phyloP scores from a whole-genome alignment of 805 yeast genomes.

The Suhomyces sp. region DNA sequence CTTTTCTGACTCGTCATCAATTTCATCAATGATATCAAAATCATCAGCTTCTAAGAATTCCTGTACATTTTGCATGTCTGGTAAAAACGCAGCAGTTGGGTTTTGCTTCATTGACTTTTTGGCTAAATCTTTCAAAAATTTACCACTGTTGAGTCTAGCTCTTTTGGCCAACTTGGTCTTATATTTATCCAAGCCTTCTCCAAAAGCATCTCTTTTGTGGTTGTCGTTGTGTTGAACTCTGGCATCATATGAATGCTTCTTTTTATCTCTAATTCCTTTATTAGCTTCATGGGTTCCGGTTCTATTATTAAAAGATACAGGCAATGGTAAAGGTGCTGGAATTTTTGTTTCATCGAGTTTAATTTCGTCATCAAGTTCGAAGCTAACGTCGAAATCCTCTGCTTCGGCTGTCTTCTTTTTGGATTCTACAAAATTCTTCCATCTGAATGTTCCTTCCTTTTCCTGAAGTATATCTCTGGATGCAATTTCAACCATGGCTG shows the following conservation, averaged over 20 bases:
- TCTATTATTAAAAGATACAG: slow-evolving; percentile 76
- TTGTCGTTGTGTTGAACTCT: slow-evolving; percentile 66
- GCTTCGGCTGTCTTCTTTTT: slow-evolving; percentile 9
- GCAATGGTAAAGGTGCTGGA: slow-evolving; percentile 37
- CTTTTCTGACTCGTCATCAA: slow-evolving; percentile 40
- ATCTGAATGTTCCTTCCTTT: slow-evolving; percentile 48
- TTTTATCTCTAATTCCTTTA: slow-evolving; percentile 78
- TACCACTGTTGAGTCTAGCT: slow-evolving; percentile 54
- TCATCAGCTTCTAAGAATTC: slow-evolving; percentile 54
- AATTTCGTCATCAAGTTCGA: slow-evolving; percentile 25
- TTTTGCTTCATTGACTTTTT: slow-evolving; percentile 41
- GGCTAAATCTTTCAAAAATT: slow-evolving; percentile 58
- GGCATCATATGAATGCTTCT: slow-evolving; percentile 76
- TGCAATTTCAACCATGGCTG: slow-evolving; percentile 76
- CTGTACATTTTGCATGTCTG: slow-evolving; percentile 55
- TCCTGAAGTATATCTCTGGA: slow-evolving; percentile 62
- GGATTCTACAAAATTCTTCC: slow-evolving; percentile 35
- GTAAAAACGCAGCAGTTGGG: slow-evolving; percentile 43
- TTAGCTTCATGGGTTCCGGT: slow-evolving; percentile 79
- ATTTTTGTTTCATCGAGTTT: slow-evolving; percentile 15
- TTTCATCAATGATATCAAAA: slow-evolving; percentile 30
- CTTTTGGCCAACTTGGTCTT: slow-evolving; percentile 45
- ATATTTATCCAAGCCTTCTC: slow-evolving; percentile 70
- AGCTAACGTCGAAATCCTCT: no score
- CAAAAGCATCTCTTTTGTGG: slow-evolving; percentile 74